Percentiles rank a stretch among this genome's conserved stretches.
These are phyloP conservation scores for Cryptosporidium meleagridis DNA, from an alignment of 169 alveolate genomes.

Conservation along the genomic window DNA sequence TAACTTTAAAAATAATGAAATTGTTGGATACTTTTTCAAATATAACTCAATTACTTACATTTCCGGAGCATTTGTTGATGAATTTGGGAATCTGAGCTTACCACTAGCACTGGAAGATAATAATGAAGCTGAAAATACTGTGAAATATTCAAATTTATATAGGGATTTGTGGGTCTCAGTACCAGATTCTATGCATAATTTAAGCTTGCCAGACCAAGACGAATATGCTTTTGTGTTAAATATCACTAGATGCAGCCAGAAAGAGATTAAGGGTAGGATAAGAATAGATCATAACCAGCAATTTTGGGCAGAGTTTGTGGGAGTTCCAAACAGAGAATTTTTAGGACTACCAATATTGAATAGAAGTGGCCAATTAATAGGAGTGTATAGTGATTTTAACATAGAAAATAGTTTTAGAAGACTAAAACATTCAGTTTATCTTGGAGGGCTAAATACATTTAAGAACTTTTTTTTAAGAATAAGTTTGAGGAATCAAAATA, in stretches of 20 bases:
- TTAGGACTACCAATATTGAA: slow-evolving; percentile 50
- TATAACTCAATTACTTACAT: slow-evolving; percentile 23
- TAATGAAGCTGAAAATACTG: background rate
- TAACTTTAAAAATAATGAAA: background rate
- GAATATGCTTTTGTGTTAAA: background rate
- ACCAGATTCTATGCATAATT: slow-evolving; percentile 32
- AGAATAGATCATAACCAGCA: background rate
- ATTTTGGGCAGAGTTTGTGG: slow-evolving; percentile 41
- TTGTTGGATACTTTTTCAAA: slow-evolving; percentile 19
- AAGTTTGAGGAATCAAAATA: background rate
- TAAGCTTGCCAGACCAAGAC: slow-evolving; percentile 4
- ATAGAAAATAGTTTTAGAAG: background rate
- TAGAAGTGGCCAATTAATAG: slow-evolving; percentile 7
- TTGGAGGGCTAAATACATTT: slow-evolving; percentile 5
- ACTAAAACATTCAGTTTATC: background rate
- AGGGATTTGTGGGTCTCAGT: slow-evolving; percentile 20
- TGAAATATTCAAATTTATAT: background rate
- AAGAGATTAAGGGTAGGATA: background rate
- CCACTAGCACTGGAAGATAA: background rate
- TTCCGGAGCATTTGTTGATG: slow-evolving; percentile 20
- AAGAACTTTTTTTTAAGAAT: slow-evolving; percentile 9
- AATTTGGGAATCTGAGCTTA: background rate
- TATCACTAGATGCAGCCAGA: background rate
- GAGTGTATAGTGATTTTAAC: slow-evolving; percentile 54
- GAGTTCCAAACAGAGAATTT: slow-evolving; percentile 6